Base-by-base conservation (phyloP, 768 basidiomycete genomes). In the Hirschioporus abietinus region DNA sequence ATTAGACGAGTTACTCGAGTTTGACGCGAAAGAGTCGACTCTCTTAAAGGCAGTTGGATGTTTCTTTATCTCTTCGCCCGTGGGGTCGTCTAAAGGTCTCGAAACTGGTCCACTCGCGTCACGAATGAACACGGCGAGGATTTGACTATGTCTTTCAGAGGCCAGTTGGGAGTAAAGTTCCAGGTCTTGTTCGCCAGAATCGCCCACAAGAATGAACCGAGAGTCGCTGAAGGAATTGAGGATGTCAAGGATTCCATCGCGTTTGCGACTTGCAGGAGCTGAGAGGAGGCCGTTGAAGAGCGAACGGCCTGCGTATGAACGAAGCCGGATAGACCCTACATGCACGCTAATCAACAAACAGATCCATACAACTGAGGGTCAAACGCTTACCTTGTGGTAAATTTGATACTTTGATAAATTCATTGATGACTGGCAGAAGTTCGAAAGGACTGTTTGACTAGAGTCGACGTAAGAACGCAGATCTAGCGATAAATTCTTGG, bases 181-280 rank as follows among this genome's bases (percentile, higher is more conserved):
- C 59, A 99, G 78, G 76, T 99, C 96, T 70, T 97, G 96, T 74
- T 99, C 96, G 35, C 96, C 96, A 0, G 89, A 87, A 75, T 99
- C 96, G 7, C 96, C 96, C 57, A 99, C 81, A 63, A 96, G 84
- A 72, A 98, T 76, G 77, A 99, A 97, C 52, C 77, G 80, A 1
- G 91, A 87, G 57, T 86, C 80, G 0, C 87, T 86, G 74, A 96
- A 96, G 1, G 86, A 79, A 52, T 90, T 83, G 15, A 96, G 78
- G 24, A 93, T 81, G 52, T 95, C 92, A n/a, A 89, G 74, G 8
- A 98, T 86, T 23, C 89, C 90, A 0, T 84, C 85, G 6, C 88
- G 87, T 77, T 99, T 99, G 36, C 96, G 86, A 23, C 86, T 83
- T 0, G 94, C 91, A 1, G 93, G 90, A 4, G 93, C 89, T 6